A percentile compares a stretch with the other conserved stretches of the same genome.
These are phyloP conservation scores for Phytopythium litorale DNA, from an alignment of 352 stramenopile genomes.

Conservation along the genomic window DNA sequence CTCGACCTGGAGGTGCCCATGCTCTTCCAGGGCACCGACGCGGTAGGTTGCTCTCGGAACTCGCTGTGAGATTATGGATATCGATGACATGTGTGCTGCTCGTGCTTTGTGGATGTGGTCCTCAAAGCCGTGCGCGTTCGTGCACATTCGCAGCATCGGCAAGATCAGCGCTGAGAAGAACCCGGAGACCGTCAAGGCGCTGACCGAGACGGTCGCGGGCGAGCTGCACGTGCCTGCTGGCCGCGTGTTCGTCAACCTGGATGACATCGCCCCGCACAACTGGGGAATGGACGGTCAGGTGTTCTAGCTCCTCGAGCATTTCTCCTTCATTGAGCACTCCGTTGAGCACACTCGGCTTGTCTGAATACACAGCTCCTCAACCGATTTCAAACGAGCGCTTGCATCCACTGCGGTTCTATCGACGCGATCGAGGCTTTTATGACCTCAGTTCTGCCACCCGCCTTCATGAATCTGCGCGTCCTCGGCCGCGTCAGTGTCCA, in stretches of 20 bases:
- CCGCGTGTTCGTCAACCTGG: constrained; percentile 12
- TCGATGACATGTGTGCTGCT: background rate
- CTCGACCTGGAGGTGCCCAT: constrained; percentile 32
- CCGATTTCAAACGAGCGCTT: too few species aligned
- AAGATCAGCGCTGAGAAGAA: constrained; percentile 10
- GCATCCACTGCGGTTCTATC: too few species aligned
- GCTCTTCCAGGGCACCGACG: constrained; percentile 23
- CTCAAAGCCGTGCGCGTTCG: constrained; percentile 32
- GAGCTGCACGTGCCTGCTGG: constrained; percentile 3
- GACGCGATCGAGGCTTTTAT: too few species aligned
- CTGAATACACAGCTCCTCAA: too few species aligned
- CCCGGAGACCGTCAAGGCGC: constrained; percentile 6
- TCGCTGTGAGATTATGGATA: background rate
- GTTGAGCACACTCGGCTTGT: too few species aligned
- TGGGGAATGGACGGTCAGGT: constrained; percentile 9
- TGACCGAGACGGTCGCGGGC: constrained; percentile 9
- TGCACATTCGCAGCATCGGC: constrained; percentile 22
- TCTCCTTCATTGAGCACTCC: too few species aligned
- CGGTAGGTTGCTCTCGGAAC: constrained; percentile 13
- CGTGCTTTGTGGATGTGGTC: background rate
- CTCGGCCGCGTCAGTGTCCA: too few species aligned
- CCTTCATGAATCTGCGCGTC: too few species aligned
- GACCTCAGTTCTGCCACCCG: too few species aligned
- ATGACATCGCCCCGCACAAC: constrained; percentile 9
- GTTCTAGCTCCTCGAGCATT: background rate